phyloP scores from a whole-genome alignment of 2,329 filamentous ascomycete species.

The Fonsecaea nubica region DNA sequence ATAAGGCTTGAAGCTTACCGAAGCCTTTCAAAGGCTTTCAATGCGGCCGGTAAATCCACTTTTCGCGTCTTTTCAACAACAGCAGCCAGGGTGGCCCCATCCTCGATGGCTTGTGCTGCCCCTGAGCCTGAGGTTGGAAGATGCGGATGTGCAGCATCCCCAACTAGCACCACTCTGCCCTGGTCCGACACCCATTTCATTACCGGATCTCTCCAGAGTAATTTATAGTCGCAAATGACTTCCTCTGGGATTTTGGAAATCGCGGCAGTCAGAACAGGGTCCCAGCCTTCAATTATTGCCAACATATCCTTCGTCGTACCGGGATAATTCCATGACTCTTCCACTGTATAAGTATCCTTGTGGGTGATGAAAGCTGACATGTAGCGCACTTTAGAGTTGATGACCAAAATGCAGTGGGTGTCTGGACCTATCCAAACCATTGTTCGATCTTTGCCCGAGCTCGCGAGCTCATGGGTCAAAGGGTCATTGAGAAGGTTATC shows the following conservation, averaged over 20 bases:
- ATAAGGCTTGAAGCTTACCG: slow-evolving; percentile 4
- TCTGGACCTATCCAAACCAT: slow-evolving; percentile 58
- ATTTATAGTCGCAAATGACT: slow-evolving; percentile 41
- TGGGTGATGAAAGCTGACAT: slow-evolving; percentile 61
- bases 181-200: slow-evolving; percentile 24
- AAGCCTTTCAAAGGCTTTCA: slow-evolving; percentile 13
- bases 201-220: slow-evolving; percentile 38
- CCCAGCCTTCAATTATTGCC: slow-evolving; percentile 59
- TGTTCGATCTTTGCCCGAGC: no score
- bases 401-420: slow-evolving; percentile 52
- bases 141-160: slow-evolving; percentile 32
- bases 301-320: slow-evolving; percentile 59
- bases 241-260: slow-evolving; percentile 39
- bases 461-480: not conserved
- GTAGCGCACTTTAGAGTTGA: slow-evolving; percentile 54
- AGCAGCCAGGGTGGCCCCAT: slow-evolving; percentile 39
- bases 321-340: slow-evolving; percentile 62
- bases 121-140: slow-evolving; percentile 29
- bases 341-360: slow-evolving; percentile 59
- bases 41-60: slow-evolving; percentile 1
- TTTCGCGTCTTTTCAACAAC: slow-evolving; percentile 11
- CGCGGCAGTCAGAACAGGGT: slow-evolving; percentile 42
- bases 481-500: not conserved
- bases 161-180: slow-evolving; percentile 39
- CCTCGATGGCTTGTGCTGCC: slow-evolving; percentile 33